Evolutionary conservation across 2,329 filamentous ascomycete genomes (phyloP).

Genomic region (Pseudogymnoascus sp.): DNA sequence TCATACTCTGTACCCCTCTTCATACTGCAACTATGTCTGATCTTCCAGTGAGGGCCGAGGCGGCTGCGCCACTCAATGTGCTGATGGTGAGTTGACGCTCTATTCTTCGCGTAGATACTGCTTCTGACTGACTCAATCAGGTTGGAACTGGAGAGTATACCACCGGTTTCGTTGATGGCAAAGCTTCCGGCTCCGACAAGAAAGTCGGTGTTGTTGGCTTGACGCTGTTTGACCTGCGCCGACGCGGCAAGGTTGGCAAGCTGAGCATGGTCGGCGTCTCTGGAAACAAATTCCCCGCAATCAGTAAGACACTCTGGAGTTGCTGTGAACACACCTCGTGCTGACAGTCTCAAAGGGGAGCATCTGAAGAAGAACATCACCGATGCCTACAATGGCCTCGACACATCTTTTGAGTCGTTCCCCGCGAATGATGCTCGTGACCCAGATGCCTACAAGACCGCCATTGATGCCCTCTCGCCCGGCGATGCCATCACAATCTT

Average conservation of each 20-base stretch:
- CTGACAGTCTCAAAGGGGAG: slow-evolving; percentile 46
- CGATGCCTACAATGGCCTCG: slow-evolving; percentile 78
- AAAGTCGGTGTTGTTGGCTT: slow-evolving; percentile 91
- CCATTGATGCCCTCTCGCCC: slow-evolving; percentile 73
- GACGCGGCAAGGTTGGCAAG: slow-evolving; percentile 78
- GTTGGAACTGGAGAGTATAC: slow-evolving; percentile 95
- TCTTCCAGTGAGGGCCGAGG: not conserved
- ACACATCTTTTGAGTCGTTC: slow-evolving; percentile 78
- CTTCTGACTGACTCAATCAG: slow-evolving; percentile 25
- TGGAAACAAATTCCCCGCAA: slow-evolving; percentile 83
- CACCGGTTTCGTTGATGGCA: slow-evolving; percentile 82
- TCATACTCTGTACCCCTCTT: not conserved
- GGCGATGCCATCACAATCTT: slow-evolving; percentile 94
- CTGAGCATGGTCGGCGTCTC: slow-evolving; percentile 86
- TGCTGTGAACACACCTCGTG: not conserved
- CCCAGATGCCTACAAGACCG: slow-evolving; percentile 76
- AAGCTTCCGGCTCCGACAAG: slow-evolving; percentile 82
- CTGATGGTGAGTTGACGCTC: slow-evolving; percentile 24
- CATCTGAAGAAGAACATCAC: slow-evolving; percentile 84
- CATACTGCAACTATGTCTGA: not conserved
- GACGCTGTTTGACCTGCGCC: slow-evolving; percentile 79
- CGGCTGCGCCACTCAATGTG: slow-evolving; percentile 24
- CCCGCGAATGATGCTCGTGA: slow-evolving; percentile 67
- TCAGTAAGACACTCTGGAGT: slow-evolving; percentile 49
- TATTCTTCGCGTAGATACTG: not conserved